Percentiles rank a stretch among this genome's conserved stretches.
These are phyloP conservation scores for Grigorovia jiainica DNA, from an alignment of 805 yeast species.

Conservation along the genomic window DNA sequence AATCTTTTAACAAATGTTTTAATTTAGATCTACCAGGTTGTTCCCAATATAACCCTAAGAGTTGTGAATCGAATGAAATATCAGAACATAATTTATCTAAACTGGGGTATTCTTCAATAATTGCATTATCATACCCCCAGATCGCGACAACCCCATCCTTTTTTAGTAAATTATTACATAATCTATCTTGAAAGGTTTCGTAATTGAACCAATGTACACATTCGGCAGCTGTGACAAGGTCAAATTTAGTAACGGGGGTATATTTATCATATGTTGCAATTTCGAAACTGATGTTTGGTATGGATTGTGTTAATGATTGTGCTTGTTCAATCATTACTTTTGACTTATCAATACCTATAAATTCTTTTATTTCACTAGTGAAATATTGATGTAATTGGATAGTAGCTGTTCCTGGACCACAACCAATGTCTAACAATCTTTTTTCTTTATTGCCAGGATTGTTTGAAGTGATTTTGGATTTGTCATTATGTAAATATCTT, in stretches of 20 bases:
- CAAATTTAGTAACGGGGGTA: slow-evolving; percentile 26
- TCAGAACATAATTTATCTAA: slow-evolving; percentile 47
- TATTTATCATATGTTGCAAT: slow-evolving; percentile 25
- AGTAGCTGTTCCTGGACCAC: slow-evolving; percentile 74
- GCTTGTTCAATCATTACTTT: slow-evolving; percentile 46
- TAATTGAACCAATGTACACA: slow-evolving; percentile 81
- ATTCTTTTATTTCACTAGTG: slow-evolving; percentile 31
- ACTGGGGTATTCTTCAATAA: slow-evolving; percentile 40
- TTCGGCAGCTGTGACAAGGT: slow-evolving; percentile 70
- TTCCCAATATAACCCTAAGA: slow-evolving; percentile 66
- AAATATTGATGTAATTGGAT: slow-evolving; percentile 30
- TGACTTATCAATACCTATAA: slow-evolving; percentile 58
- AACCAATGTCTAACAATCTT: slow-evolving; percentile 58
- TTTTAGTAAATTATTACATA: slow-evolving; percentile 41
- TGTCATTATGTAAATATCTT: slow-evolving; percentile 36
- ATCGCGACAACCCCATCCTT: slow-evolving; percentile 60
- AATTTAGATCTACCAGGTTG: slow-evolving; percentile 66
- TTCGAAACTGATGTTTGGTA: slow-evolving; percentile 14
- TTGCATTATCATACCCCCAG: slow-evolving; percentile 75
- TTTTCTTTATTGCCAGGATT: slow-evolving; percentile 15
- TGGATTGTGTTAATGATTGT: slow-evolving; percentile 4
- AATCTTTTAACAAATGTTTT: slow-evolving; percentile 30
- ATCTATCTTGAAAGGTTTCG: slow-evolving; percentile 40
- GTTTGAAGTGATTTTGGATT: slow-evolving; percentile 31
- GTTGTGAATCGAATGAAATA: slow-evolving; percentile 40